phyloP scores from a whole-genome alignment of 2,329 filamentous ascomycete genomes.

The Periconia sp. region DNA sequence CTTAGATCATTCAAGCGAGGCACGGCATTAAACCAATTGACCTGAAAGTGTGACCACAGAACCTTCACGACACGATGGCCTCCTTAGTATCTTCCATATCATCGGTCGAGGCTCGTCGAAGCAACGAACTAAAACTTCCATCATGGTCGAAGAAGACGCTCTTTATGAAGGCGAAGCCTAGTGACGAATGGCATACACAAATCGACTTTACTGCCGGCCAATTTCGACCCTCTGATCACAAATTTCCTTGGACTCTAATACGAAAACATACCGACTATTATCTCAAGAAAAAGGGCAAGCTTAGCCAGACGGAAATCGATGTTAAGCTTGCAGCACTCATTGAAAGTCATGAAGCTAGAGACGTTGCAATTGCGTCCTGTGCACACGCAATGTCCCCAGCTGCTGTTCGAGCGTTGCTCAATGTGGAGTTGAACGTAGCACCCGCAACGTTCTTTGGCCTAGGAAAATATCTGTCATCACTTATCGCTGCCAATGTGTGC shows the following conservation, averaged over 20 bases:
- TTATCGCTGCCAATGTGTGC: slow-evolving; percentile 35
- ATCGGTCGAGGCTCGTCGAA: too few species aligned
- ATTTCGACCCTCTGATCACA: slow-evolving; percentile 29
- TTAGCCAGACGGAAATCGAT: slow-evolving; percentile 28
- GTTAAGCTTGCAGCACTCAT: slow-evolving; percentile 28
- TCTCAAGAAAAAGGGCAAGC: slow-evolving; percentile 39
- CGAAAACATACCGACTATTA: slow-evolving; percentile 34
- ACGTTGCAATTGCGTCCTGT: slow-evolving; percentile 37
- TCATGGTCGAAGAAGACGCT: slow-evolving; percentile 22
- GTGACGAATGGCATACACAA: slow-evolving; percentile 36
- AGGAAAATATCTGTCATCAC: slow-evolving; percentile 31
- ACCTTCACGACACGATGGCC: too few species aligned
- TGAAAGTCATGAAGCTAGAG: slow-evolving; percentile 22
- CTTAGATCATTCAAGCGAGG: too few species aligned
- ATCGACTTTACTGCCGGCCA: slow-evolving; percentile 29
- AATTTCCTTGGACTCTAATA: slow-evolving; percentile 30
- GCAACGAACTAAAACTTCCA: too few species aligned
- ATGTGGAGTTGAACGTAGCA: slow-evolving; percentile 30
- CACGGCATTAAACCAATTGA: too few species aligned
- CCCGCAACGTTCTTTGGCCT: slow-evolving; percentile 36
- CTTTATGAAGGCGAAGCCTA: slow-evolving; percentile 32
- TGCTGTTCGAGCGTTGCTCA: slow-evolving; percentile 27
- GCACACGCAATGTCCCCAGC: slow-evolving; percentile 35
- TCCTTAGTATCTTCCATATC: too few species aligned
- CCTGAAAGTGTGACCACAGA: too few species aligned